These are phyloP conservation scores for Boletus sensibilis DNA, from an alignment of 768 basidiomycete species.

Conservation along the genomic window DNA sequence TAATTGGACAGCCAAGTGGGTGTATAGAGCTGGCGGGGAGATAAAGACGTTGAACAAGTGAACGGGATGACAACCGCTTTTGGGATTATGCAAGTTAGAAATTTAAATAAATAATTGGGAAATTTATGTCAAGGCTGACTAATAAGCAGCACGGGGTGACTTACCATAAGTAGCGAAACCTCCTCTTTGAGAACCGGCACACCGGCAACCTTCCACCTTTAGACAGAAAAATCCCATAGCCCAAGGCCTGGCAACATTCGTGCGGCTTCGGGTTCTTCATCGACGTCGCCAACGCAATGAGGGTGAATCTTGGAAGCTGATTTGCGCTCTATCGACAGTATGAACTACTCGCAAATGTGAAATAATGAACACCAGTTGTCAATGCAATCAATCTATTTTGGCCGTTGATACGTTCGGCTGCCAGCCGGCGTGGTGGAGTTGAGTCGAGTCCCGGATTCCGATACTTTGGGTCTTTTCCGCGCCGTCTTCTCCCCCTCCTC, in stretches of 20 bases:
- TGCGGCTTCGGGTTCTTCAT: not conserved
- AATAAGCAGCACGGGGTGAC: too few species aligned
- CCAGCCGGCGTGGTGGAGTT: not conserved
- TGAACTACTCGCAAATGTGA: not conserved
- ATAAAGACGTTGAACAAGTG: constrained; percentile 4
- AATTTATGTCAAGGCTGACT: not conserved
- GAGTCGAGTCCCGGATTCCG: not conserved
- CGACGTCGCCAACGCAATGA: not conserved
- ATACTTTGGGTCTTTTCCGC: not conserved
- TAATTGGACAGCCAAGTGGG: not conserved
- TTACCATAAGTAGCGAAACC: too few species aligned
- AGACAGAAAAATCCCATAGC: too few species aligned
- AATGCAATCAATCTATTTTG: constrained; percentile 7
- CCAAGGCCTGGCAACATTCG: too few species aligned
- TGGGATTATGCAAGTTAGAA: not conserved
- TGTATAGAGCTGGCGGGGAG: constrained; percentile 8
- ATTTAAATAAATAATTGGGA: too few species aligned
- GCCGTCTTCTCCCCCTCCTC: not conserved
- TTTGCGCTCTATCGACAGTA: constrained; percentile 6
- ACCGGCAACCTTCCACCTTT: too few species aligned
- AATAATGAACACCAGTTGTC: too few species aligned
- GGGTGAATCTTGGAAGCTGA: constrained; percentile 10
- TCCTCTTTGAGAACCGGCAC: too few species aligned
- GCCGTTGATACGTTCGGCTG: not conserved
- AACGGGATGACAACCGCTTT: not conserved